Conservation (phyloP, 2,329 filamentous ascomycete genomes). For the Aspergillus eucalypticola region DNA sequence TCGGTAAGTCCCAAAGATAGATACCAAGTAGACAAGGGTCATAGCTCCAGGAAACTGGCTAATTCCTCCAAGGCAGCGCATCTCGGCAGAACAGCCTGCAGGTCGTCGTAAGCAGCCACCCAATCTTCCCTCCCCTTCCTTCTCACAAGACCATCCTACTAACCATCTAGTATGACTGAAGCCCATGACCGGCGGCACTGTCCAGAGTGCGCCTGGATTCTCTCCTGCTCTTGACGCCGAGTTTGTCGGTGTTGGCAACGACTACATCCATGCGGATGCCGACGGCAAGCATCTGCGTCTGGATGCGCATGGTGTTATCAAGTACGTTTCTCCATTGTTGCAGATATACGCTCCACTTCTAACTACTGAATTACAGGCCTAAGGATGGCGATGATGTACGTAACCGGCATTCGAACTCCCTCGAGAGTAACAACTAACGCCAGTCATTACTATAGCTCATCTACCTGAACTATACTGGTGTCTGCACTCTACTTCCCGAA, state of each 20-base stretch:
- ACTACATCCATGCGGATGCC: slow-evolving; percentile 46
- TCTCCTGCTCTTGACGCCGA: slow-evolving; percentile 40
- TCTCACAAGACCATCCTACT: neutral
- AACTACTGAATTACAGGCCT: slow-evolving; percentile 25
- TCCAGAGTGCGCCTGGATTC: slow-evolving; percentile 40
- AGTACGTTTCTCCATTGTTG: slow-evolving; percentile 30
- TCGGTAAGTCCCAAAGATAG: slow-evolving; percentile 30
- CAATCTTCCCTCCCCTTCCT: neutral
- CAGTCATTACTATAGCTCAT: slow-evolving; percentile 27
- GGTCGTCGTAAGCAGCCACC: slow-evolving; percentile 35
- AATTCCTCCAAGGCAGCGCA: slow-evolving; percentile 33
- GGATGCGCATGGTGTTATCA: slow-evolving; percentile 43
- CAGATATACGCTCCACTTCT: slow-evolving; percentile 2
- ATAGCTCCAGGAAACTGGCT: neutral
- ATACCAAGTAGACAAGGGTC: neutral
- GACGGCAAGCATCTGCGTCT: slow-evolving; percentile 42
- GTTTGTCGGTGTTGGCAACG: slow-evolving; percentile 41
- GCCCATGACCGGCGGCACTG: slow-evolving; percentile 41
- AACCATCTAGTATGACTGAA: slow-evolving; percentile 16
- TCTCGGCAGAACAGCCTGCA: slow-evolving; percentile 38
- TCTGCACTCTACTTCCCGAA: slow-evolving; percentile 37
- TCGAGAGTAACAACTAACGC: neutral
- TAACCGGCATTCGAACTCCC: neutral
- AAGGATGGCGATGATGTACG: slow-evolving; percentile 36
- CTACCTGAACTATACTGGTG: slow-evolving; percentile 45